phyloP scores from a whole-genome alignment of 306 rosid genomes.

The Mimosa pudica region DNA sequence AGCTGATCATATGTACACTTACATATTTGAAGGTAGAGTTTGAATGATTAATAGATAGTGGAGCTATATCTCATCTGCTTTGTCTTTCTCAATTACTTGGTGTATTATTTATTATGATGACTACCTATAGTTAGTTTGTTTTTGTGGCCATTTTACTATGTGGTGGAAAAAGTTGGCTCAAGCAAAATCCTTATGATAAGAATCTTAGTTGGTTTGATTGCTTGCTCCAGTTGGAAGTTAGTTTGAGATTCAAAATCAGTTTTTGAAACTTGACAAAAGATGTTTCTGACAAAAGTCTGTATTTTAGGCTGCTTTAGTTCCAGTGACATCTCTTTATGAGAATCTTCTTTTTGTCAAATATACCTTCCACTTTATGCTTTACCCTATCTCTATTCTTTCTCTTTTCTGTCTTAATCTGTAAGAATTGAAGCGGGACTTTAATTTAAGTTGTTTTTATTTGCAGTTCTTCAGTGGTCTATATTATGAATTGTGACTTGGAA shows the following conservation, averaged over 20 bases:
- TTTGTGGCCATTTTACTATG: neutral
- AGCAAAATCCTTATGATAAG: conserved; percentile 4
- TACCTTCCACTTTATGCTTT: conserved; percentile 63
- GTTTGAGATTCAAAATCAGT: conserved; percentile 32
- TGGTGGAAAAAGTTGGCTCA: neutral
- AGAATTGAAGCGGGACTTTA: conserved; percentile 47
- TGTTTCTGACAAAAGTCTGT: conserved; percentile 60
- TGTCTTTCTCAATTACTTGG: neutral
- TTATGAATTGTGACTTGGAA: conserved; percentile 28
- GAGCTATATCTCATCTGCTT: neutral
- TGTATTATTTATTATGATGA: neutral
- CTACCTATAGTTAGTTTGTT: neutral
- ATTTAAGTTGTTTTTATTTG: conserved; percentile 51
- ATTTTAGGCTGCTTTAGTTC: conserved; percentile 65
- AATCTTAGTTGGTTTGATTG: conserved; percentile 31
- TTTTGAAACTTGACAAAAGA: conserved; percentile 46
- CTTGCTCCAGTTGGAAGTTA: conserved; percentile 29
- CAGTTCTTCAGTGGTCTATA: conserved; percentile 44
- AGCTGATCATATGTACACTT: conserved; percentile 9
- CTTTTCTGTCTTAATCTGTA: conserved; percentile 54
- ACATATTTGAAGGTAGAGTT: conserved; percentile 1
- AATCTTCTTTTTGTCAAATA: conserved; percentile 45
- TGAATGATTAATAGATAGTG: neutral
- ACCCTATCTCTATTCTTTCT: conserved; percentile 51
- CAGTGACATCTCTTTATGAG: conserved; percentile 60